A percentile compares a stretch with the other conserved stretches of the same genome.
These are phyloP conservation scores for Tulasnella calospora DNA, from an alignment of 768 basidiomycete species.

Conservation along the genomic window DNA sequence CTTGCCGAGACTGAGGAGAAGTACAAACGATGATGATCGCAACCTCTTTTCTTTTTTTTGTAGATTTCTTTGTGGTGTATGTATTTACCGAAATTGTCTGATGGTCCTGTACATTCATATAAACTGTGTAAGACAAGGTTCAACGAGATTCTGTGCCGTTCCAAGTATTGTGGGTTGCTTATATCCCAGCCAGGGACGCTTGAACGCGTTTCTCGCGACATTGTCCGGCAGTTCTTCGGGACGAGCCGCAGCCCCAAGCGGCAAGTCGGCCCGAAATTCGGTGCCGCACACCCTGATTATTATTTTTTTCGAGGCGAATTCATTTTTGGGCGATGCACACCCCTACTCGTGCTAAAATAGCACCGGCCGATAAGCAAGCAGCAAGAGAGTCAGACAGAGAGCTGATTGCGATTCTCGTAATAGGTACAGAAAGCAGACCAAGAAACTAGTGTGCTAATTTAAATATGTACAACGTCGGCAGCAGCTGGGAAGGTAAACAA, in stretches of 20 bases:
- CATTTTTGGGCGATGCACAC: not conserved
- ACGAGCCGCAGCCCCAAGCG: not conserved
- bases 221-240: not conserved
- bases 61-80: not conserved
- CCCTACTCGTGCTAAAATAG: not conserved
- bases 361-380: not conserved
- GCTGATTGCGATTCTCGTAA: not conserved
- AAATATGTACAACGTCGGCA: not conserved
- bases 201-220: not conserved
- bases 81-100: not conserved
- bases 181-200: not conserved
- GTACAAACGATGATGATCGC: slow-evolving; percentile 60
- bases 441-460: not conserved
- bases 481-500: not conserved
- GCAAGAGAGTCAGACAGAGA: not conserved
- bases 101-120: not conserved
- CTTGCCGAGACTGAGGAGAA: slow-evolving; percentile 84
- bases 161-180: not conserved
- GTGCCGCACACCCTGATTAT: not conserved
- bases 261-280: not conserved
- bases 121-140: not conserved
- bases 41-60: not conserved
- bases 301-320: not conserved
- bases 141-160: not conserved
- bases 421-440: not conserved